Percentiles rank a stretch among this genome's conserved stretches.
These are phyloP conservation scores for Erodium trifolium DNA, from an alignment of 441 rosid species.

Conservation along the genomic window DNA sequence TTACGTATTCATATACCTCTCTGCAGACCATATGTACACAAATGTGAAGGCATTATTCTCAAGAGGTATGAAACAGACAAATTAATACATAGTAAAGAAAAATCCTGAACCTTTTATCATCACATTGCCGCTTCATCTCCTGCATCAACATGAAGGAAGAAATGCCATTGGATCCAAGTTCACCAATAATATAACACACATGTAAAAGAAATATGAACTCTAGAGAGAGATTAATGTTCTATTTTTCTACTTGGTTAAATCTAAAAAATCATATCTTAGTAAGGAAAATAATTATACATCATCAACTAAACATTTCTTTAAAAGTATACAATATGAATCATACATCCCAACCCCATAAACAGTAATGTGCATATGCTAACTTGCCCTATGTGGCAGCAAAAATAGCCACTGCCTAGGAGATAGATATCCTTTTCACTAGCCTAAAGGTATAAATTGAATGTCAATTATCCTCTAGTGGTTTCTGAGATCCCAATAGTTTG, in stretches of 20 bases:
- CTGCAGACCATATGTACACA: slow-evolving; percentile 30
- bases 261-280: not conserved
- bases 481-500: not conserved
- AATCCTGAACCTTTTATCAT: slow-evolving; percentile 50
- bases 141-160: slow-evolving; percentile 25
- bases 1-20: slow-evolving; percentile 41
- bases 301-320: not conserved
- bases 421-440: not conserved
- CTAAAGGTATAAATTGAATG: not conserved
- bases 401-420: not conserved
- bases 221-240: not conserved
- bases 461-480: not conserved
- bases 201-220: not conserved
- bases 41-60: slow-evolving; percentile 15
- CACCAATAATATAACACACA: not conserved
- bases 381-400: not conserved
- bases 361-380: no score
- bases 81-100: slow-evolving; percentile 13
- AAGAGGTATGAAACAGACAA: slow-evolving; percentile 10
- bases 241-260: not conserved
- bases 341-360: not conserved
- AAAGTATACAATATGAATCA: not conserved
- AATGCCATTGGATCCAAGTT: slow-evolving; percentile 12
- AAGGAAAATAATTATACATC: not conserved
- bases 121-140: slow-evolving; percentile 71